phyloP scores from a whole-genome alignment of 495 filamentous ascomycete genomes.

The Melanomma pulvis-pyrius region DNA sequence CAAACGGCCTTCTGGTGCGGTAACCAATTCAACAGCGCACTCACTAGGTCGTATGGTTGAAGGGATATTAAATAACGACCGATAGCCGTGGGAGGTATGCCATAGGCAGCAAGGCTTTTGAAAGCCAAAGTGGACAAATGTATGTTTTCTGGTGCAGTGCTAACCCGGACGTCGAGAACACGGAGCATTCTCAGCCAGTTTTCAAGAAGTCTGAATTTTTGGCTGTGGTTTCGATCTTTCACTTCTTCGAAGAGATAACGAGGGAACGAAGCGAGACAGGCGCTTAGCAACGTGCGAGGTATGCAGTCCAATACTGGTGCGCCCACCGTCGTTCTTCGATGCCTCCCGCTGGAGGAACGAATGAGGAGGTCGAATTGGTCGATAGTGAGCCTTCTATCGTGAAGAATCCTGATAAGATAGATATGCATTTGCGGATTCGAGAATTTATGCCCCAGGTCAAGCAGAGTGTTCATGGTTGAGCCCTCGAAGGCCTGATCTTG shows the following conservation, averaged over 20 bases:
- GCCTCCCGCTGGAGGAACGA: background rate
- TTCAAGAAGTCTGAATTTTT: background rate
- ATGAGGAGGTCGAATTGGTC: background rate
- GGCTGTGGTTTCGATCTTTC: background rate
- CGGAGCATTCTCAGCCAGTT: slow-evolving; percentile 4
- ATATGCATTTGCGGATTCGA: background rate
- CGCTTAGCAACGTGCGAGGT: background rate
- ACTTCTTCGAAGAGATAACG: background rate
- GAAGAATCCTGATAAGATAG: background rate
- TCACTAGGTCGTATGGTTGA: background rate
- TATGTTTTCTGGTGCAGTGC: background rate
- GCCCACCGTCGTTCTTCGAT: background rate
- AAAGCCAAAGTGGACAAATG: slow-evolving; percentile 4
- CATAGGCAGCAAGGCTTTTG: background rate
- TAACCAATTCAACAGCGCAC: slow-evolving; percentile 1
- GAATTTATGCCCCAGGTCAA: background rate
- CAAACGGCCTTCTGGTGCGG: background rate
- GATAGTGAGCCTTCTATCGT: background rate
- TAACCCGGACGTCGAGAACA: background rate
- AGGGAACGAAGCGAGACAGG: background rate
- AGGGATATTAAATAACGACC: background rate
- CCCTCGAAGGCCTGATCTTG: background rate
- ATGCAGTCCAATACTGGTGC: background rate
- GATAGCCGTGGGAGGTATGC: background rate
- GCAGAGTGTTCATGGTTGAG: background rate